Base-by-base conservation (phyloP, 2,329 filamentous ascomycete species). In the Rutstroemia sp. region DNA sequence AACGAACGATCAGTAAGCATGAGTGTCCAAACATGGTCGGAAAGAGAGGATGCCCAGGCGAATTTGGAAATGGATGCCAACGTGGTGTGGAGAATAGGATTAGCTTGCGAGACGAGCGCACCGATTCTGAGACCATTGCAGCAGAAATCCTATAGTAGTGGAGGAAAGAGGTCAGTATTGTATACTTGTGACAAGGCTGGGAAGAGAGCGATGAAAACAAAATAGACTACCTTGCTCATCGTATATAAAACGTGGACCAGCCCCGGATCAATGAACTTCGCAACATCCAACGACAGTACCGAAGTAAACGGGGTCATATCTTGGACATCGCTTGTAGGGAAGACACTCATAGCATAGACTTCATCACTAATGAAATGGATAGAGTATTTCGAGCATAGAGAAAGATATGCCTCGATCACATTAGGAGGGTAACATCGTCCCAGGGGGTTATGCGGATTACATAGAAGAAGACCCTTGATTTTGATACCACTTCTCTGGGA, bases 301-400 rank as follows among this genome's bases (percentile, higher is more conserved):
- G 78, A 81, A 2, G 73, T 76, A 59, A 82, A 82, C 0, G 70
- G 67, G 0, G 60, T 10, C 78, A 73, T 56, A 3, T 59, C 39
- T 2, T 30, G 50, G 16, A 56, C 42, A 4, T 68, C 66, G 0
- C 60, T 64, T 40, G 68, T 73, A n/a, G 70, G 60, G 61, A 70
- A 78, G 0, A 73, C 65, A 0, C 73, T 75, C 14, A 74, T 62
- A 1, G 75, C 76, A 60, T 78, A 79, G 40, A 79, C 74, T 59
- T 79, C 77, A 59, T 78, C 76, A 54, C 70, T 57, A 8, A 78
- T 71, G 25, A 78, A 61, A 58, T 78, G 75, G 17, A 78, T 67
- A 6, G 68, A 62, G 57, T 76, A 65, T 52, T 70, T 70, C 49
- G 71, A 64, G 58, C 75, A 78, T 25, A 78, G 64, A 3, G 56